Evolutionary conservation across 2,329 filamentous ascomycete genomes (phyloP).

Genomic region (Microsporum audouinii): DNA sequence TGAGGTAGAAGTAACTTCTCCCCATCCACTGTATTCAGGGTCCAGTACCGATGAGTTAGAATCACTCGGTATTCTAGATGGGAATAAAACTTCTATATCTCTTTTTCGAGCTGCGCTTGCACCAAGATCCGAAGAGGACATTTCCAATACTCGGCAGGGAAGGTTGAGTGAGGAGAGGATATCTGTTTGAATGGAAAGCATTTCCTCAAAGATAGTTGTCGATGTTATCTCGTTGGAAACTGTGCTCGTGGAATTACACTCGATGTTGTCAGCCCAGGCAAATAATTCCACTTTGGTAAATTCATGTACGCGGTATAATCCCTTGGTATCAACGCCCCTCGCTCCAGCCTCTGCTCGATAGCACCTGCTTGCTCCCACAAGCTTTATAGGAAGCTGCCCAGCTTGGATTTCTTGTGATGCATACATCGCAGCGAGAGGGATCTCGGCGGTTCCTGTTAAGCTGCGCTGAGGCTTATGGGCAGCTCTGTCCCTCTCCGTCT

Average conservation of each 20-base stretch:
- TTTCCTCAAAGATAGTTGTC: conserved; percentile 60
- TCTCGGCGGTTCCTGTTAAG: conserved; percentile 84
- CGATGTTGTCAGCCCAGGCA: conserved; percentile 56
- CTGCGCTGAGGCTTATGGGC: conserved; percentile 56
- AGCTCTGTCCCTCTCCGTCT: conserved; percentile 50
- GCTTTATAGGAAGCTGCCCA: conserved; percentile 59
- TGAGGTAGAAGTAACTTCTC: conserved; percentile 81
- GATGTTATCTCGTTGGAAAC: not conserved
- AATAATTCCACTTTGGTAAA: conserved; percentile 99
- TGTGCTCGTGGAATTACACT: conserved; percentile 15
- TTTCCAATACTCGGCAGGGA: conserved; percentile 79
- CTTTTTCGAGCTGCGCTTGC: conserved; percentile 77
- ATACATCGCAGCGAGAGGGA: conserved; percentile 83
- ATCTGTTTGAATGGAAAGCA: conserved; percentile 75
- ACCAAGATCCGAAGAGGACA: conserved; percentile 80
- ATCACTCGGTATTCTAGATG: conserved; percentile 41
- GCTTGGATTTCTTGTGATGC: conserved; percentile 59
- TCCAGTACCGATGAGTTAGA: not conserved
- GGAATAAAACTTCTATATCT: conserved; percentile 92
- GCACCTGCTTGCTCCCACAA: conserved; percentile 78
- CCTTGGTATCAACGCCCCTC: conserved; percentile 80
- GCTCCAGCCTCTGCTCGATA: conserved; percentile 92
- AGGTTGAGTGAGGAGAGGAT: conserved; percentile 68
- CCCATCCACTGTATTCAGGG: conserved; percentile 52
- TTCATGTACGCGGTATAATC: conserved; percentile 91